A percentile compares a stretch with the other conserved stretches of the same genome.
Conservation (phyloP, 2,329 filamentous ascomycete species). For the Coleophoma eucalyptorum region DNA sequence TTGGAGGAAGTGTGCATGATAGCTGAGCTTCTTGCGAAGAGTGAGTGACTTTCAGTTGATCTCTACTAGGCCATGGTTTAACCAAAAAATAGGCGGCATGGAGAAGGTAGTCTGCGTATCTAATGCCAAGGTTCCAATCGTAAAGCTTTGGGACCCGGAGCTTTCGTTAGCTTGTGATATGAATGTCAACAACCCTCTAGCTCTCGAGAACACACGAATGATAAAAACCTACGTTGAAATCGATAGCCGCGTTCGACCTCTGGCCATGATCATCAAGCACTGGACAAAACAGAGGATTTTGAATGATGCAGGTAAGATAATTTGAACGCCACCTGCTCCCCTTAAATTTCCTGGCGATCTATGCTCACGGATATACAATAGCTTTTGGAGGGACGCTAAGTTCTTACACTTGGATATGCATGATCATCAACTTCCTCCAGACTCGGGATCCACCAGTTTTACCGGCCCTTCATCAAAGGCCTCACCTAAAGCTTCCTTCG, state of each 20-base stretch:
- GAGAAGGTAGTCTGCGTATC: constrained; percentile 93
- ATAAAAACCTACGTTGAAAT: constrained; percentile 95
- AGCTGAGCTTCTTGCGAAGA: constrained; percentile 77
- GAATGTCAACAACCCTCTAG: constrained; percentile 97
- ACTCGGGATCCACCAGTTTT: constrained; percentile 79
- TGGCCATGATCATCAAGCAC: constrained; percentile 97
- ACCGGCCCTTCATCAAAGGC: constrained; percentile 76
- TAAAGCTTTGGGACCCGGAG: constrained; percentile 98
- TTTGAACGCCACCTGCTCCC: not conserved
- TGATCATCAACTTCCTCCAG: constrained; percentile 96
- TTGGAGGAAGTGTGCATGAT: constrained; percentile 88
- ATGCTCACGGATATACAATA: constrained; percentile 31
- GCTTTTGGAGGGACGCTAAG: constrained; percentile 91
- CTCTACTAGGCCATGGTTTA: constrained; percentile 22
- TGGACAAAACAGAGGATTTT: constrained; percentile 92
- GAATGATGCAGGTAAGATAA: constrained; percentile 86
- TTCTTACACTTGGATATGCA: constrained; percentile 98
- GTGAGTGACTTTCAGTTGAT: constrained; percentile 49
- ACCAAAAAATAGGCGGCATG: constrained; percentile 75
- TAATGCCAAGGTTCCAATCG: constrained; percentile 93
- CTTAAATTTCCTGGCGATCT: constrained; percentile 12
- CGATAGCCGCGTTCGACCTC: constrained; percentile 81
- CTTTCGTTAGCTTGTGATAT: constrained; percentile 88
- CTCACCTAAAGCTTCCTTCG: constrained; percentile 55
- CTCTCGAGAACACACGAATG: constrained; percentile 95